Base-by-base conservation (phyloP, 2,329 filamentous ascomycete species). In the Acarospora socialis region DNA sequence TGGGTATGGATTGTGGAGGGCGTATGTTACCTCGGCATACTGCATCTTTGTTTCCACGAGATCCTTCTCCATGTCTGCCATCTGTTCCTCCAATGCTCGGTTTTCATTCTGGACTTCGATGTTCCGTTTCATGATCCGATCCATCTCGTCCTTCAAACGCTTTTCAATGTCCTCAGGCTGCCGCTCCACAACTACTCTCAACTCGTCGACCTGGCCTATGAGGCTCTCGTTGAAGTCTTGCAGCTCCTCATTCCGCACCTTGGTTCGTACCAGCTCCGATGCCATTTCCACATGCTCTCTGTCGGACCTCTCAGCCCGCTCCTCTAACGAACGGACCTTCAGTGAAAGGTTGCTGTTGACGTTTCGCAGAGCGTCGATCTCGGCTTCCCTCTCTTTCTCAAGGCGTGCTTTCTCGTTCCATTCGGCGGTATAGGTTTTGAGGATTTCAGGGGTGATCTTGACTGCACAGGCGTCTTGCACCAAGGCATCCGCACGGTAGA, bases 71-170 rank as follows among this genome's bases (percentile, higher is more conserved):
- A 95, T 81, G 45, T 94, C 84, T 4, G 73, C 68, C 68, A 93
- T 70, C 48, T 90, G 81, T 51, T 92, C 87, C 56, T 94, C 86
- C 44, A 98, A 61, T 36, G 68, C 72, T 38, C 80, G 69, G 49
- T 95, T 98, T 60, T 93, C 83, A 46, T 92, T 84, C 49, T 95
- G 86, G 5, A 95, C 86, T 48, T 92, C 83, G 40, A 80, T 71
- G 51, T 95, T 95, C 38, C 84, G 73, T 54, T 83, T 76, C 78
- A 95, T 90, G 47, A 95, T 73, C 32, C 80, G 72, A 34, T 94
- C 86, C 59, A 92, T 86, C 56, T 95, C 87, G 7, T 70, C 69
- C 52, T 80, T 74, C 57, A 93, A 73, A 32, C 74, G 70, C 37
- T 72, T 70, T 53, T 98, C 90, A 4, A 95, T 75, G 53, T 95